phyloP scores from a whole-genome alignment of 192 early-diverging fungal species.

The Podila minutissima region DNA sequence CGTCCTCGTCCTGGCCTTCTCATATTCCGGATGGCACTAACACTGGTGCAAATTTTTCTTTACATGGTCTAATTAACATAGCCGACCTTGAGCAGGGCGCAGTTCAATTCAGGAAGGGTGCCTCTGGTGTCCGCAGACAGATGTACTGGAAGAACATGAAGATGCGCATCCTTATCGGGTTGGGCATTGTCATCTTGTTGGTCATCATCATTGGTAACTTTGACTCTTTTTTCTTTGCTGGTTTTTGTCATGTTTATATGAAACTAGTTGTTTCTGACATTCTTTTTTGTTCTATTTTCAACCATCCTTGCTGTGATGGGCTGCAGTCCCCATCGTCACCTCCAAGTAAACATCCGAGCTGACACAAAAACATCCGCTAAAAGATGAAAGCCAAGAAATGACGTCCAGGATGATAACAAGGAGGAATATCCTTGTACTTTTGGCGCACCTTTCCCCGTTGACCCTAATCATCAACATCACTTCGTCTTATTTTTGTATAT shows the following conservation, averaged over 20 bases:
- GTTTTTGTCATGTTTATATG: neutral
- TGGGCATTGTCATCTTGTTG: conserved; percentile 79
- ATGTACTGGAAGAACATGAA: conserved; percentile 99
- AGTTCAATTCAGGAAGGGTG: conserved; percentile 77
- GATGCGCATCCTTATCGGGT: conserved; percentile 89
- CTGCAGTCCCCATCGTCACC: conserved; percentile 28
- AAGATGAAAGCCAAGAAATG: too few relatives aligned
- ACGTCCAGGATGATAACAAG: too few relatives aligned
- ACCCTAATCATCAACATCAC: too few relatives aligned
- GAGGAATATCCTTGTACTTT: too few relatives aligned
- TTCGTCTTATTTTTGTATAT: too few relatives aligned
- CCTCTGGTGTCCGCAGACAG: conserved; percentile 81
- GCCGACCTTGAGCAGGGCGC: conserved; percentile 50
- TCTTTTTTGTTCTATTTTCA: neutral
- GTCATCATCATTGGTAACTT: conserved; percentile 77
- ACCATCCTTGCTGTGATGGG: neutral
- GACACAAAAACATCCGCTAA: too few relatives aligned
- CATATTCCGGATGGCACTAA: neutral
- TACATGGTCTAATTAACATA: conserved; percentile 2
- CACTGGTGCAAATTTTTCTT: neutral
- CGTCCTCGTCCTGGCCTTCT: neutral
- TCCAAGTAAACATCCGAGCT: too few relatives aligned
- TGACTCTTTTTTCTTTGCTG: neutral
- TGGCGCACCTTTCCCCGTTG: too few relatives aligned
- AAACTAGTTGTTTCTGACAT: neutral